A percentile compares a stretch with the other conserved stretches of the same genome.
phyloP scores from a whole-genome alignment of 257 asterid species.

The Petrea volubilis region DNA sequence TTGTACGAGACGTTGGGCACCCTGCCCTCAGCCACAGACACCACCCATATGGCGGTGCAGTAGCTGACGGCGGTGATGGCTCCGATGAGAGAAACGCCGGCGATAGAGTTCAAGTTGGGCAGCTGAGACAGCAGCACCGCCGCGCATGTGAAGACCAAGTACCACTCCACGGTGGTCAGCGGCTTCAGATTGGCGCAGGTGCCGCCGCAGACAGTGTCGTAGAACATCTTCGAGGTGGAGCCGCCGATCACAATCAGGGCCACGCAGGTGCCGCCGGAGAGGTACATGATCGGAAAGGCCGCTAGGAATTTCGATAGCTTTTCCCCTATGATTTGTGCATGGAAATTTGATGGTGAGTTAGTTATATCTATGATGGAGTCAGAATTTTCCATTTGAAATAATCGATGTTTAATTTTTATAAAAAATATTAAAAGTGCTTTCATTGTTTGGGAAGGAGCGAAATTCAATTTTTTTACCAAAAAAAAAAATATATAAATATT shows the following conservation, averaged over 20 bases:
- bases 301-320: slow-evolving; percentile 42
- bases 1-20: slow-evolving; percentile 67
- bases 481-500: too few species aligned
- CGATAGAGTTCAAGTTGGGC: slow-evolving; percentile 90
- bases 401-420: too few species aligned
- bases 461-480: too few species aligned
- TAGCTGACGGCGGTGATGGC: slow-evolving; percentile 83
- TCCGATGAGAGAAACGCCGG: slow-evolving; percentile 82
- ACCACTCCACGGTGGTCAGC: slow-evolving; percentile 77
- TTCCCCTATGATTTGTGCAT: slow-evolving; percentile 35
- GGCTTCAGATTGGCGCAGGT: slow-evolving; percentile 47
- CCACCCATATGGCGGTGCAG: slow-evolving; percentile 74
- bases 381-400: too few species aligned
- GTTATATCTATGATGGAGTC: not conserved
- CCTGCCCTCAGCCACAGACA: slow-evolving; percentile 68
- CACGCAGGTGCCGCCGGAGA: slow-evolving; percentile 84
- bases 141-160: slow-evolving; percentile 73
- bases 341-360: not conserved
- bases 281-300: slow-evolving; percentile 63
- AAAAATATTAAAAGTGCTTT: too few species aligned
- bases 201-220: slow-evolving; percentile 65
- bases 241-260: slow-evolving; percentile 85
- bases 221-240: slow-evolving; percentile 58
- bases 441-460: too few species aligned
- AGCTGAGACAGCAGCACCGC: slow-evolving; percentile 84